A percentile compares a stretch with the other conserved stretches of the same genome.
phyloP scores from a whole-genome alignment of 768 basidiomycete species.

The Tricholoma hemisulphureum region DNA sequence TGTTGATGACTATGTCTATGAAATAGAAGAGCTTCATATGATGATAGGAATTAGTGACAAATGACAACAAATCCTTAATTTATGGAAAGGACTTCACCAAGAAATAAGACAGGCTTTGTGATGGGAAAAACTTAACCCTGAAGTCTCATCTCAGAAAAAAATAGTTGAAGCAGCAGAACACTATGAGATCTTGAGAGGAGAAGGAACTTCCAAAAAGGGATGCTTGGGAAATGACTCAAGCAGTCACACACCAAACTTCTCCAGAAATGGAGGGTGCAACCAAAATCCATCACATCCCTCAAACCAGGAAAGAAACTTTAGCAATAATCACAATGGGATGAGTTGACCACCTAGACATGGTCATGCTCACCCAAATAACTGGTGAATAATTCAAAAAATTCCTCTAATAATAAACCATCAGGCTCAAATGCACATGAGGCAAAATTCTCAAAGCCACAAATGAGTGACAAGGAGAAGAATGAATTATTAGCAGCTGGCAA shows the following conservation, averaged over 20 bases:
- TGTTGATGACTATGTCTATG: not conserved
- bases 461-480: not conserved
- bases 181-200: not conserved
- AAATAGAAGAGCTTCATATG: conserved; percentile 1
- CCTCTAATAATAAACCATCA: not conserved
- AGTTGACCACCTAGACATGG: not conserved
- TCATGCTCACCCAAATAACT: not conserved
- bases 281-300: not conserved
- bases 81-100: not conserved
- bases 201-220: not conserved
- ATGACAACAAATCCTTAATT: not conserved
- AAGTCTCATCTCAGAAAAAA: not conserved
- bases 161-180: not conserved
- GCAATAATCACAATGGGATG: not conserved
- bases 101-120: not conserved
- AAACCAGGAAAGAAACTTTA: not conserved
- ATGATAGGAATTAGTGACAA: conserved; percentile 3
- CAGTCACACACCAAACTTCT: not conserved
- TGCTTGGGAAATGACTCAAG: not conserved
- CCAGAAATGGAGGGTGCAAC: not conserved
- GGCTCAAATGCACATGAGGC: not conserved
- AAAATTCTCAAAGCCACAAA: not conserved
- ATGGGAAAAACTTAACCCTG: not conserved
- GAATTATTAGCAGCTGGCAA: not conserved
- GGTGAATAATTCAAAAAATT: too few species aligned